Percentiles rank a stretch among this genome's conserved stretches.
phyloP scores from a whole-genome alignment of 768 basidiomycete genomes.

The Lentinula boryana region DNA sequence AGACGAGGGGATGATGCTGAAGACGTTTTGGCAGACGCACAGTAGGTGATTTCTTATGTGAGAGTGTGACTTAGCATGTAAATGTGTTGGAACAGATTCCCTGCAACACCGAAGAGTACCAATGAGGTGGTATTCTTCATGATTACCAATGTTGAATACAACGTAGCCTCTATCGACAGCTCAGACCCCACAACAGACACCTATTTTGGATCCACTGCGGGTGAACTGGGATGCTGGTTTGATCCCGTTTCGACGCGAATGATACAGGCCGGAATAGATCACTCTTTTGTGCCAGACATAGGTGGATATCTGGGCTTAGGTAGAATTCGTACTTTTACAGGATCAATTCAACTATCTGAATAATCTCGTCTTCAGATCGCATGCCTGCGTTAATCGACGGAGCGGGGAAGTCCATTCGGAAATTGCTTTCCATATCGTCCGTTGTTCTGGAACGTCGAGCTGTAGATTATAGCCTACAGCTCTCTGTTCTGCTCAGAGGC shows the following conservation, averaged over 20 bases:
- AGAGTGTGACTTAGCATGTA: background rate
- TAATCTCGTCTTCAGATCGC: background rate
- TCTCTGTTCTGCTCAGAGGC: conserved; percentile 76
- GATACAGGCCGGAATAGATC: conserved; percentile 74
- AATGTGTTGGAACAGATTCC: conserved; percentile 6
- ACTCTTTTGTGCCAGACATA: conserved; percentile 51
- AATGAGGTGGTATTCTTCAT: conserved; percentile 67
- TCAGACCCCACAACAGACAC: conserved; percentile 25
- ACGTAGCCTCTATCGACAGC: conserved; percentile 33
- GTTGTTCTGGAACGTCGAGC: conserved; percentile 48
- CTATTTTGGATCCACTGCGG: conserved; percentile 49
- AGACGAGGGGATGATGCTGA: conserved; percentile 11
- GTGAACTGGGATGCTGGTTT: conserved; percentile 82
- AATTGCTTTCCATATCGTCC: conserved; percentile 50
- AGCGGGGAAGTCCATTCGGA: conserved; percentile 31
- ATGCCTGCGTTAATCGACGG: background rate
- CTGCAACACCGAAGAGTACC: conserved; percentile 17
- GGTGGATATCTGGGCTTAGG: conserved; percentile 44
- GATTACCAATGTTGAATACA: conserved; percentile 71
- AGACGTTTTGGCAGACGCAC: conserved; percentile 14
- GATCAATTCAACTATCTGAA: background rate
- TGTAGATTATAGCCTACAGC: conserved; percentile 52
- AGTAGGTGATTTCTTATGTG: conserved; percentile 15
- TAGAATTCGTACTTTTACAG: conserved; percentile 19
- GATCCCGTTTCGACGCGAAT: conserved; percentile 70